Conservation (phyloP, 2,329 filamentous ascomycete genomes). For the Lojkania enalia region DNA sequence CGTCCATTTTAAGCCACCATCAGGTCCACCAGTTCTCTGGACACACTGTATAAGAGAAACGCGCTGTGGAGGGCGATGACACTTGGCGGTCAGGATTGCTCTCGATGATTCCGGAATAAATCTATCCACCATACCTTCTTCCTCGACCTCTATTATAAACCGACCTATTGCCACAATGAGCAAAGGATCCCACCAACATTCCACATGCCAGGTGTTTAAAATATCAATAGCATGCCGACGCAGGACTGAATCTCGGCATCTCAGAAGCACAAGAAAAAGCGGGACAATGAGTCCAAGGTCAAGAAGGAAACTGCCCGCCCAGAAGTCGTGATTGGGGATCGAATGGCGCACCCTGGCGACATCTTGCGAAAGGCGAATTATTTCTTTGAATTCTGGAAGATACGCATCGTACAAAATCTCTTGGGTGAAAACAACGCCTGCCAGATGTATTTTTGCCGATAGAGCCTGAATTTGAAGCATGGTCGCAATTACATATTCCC, state of each 20-base stretch:
- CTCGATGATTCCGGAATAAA: constrained; percentile 12
- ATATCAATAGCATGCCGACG: constrained; percentile 13
- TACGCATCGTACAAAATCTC: constrained; percentile 15
- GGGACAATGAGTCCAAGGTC: constrained; percentile 16
- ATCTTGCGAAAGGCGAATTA: constrained; percentile 12
- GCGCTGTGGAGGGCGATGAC: constrained; percentile 11
- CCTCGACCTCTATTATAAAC: constrained; percentile 17
- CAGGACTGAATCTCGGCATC: constrained; percentile 13
- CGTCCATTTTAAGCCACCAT: constrained; percentile 11
- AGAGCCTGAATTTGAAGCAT: constrained; percentile 20
- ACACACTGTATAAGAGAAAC: constrained; percentile 14
- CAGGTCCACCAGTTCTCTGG: constrained; percentile 9
- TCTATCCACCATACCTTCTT: constrained; percentile 13
- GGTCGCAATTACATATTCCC: constrained; percentile 11
- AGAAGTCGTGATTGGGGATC: constrained; percentile 7
- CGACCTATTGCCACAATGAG: constrained; percentile 11
- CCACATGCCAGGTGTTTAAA: constrained; percentile 16
- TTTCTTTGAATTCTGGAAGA: constrained; percentile 10
- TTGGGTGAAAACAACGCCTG: constrained; percentile 10
- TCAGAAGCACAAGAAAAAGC: constrained; percentile 12
- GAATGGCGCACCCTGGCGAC: constrained; percentile 8
- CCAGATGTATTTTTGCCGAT: constrained; percentile 9
- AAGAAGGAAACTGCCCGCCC: constrained; percentile 12
- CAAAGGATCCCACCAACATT: constrained; percentile 19
- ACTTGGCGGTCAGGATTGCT: constrained; percentile 15